phyloP scores from a whole-genome alignment of 495 filamentous ascomycete genomes.

The Lophiotrema nucula region DNA sequence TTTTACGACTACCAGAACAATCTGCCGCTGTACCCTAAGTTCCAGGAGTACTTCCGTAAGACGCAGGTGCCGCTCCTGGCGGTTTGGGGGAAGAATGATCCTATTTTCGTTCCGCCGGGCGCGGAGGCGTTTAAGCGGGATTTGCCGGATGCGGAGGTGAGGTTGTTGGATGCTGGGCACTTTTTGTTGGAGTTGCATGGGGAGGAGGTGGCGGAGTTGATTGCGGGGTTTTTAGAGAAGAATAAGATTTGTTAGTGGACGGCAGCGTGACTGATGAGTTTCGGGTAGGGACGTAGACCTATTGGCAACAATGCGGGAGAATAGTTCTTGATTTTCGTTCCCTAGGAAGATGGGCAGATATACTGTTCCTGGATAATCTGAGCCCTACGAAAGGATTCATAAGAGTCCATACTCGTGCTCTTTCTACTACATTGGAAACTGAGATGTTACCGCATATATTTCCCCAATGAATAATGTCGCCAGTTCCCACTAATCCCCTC shows the following conservation, averaged over 20 bases:
- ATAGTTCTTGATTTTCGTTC: too few species aligned
- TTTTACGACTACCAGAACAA: conserved; percentile 60
- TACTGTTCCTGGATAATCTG: too few species aligned
- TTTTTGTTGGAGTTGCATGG: conserved; percentile 61
- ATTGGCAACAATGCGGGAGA: too few species aligned
- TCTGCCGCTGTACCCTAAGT: conserved; percentile 54
- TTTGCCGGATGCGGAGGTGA: conserved; percentile 50
- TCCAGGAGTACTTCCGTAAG: conserved; percentile 58
- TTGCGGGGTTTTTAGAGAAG: conserved; percentile 32
- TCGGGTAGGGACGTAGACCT: too few species aligned
- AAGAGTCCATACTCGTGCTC: too few species aligned
- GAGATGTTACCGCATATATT: too few species aligned
- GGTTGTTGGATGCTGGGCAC: conserved; percentile 59
- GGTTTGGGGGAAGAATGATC: conserved; percentile 63
- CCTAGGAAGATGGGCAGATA: too few species aligned
- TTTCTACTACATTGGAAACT: too few species aligned
- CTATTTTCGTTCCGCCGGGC: conserved; percentile 55
- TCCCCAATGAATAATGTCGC: too few species aligned
- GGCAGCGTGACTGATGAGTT: too few species aligned
- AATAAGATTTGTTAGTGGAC: conserved; percentile 19
- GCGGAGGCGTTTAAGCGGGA: conserved; percentile 62
- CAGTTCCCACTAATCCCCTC: too few species aligned
- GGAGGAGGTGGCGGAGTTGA: conserved; percentile 49
- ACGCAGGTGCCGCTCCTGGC: conserved; percentile 57
- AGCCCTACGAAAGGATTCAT: too few species aligned